Conservation (phyloP, 2,329 filamentous ascomycete genomes). For the Graphilbum fragrans region DNA sequence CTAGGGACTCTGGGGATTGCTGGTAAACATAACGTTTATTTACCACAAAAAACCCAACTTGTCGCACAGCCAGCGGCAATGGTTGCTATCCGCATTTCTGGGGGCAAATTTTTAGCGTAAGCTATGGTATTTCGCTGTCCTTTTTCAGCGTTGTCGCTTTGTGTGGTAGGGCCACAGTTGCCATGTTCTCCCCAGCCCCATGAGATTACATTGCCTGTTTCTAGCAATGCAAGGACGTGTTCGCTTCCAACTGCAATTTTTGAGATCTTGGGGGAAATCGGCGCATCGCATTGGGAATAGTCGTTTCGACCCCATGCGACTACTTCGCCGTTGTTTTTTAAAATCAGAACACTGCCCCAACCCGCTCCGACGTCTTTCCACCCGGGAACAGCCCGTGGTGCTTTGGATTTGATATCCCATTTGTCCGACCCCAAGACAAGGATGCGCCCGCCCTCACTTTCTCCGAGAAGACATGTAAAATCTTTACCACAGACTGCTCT, state of each 20-base stretch:
- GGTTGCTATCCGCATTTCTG: constrained; percentile 37
- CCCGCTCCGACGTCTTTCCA: constrained; percentile 65
- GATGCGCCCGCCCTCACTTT: constrained; percentile 43
- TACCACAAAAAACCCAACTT: constrained; percentile 50
- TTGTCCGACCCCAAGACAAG: constrained; percentile 64
- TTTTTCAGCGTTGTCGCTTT: constrained; percentile 51
- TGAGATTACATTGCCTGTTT: constrained; percentile 54
- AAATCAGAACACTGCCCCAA: constrained; percentile 71
- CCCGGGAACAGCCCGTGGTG: constrained; percentile 36
- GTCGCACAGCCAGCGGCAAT: constrained; percentile 86
- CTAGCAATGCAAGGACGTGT: constrained; percentile 65
- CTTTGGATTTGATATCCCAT: constrained; percentile 48
- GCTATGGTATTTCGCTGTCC: constrained; percentile 57
- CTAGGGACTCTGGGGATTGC: no score
- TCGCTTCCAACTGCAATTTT: constrained; percentile 79
- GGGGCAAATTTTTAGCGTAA: constrained; percentile 39
- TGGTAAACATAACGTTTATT: neutral
- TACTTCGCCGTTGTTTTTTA: constrained; percentile 48
- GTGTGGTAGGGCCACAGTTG: constrained; percentile 60
- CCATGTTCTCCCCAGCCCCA: constrained; percentile 99
- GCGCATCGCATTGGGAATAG: constrained; percentile 66
- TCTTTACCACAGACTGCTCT: constrained; percentile 71
- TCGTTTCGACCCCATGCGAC: constrained; percentile 74
- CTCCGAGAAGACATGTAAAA: constrained; percentile 63
- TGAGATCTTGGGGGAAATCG: constrained; percentile 39